These are phyloP conservation scores for Fragaria iinumae DNA, from an alignment of 306 rosid species.

Conservation along the genomic window DNA sequence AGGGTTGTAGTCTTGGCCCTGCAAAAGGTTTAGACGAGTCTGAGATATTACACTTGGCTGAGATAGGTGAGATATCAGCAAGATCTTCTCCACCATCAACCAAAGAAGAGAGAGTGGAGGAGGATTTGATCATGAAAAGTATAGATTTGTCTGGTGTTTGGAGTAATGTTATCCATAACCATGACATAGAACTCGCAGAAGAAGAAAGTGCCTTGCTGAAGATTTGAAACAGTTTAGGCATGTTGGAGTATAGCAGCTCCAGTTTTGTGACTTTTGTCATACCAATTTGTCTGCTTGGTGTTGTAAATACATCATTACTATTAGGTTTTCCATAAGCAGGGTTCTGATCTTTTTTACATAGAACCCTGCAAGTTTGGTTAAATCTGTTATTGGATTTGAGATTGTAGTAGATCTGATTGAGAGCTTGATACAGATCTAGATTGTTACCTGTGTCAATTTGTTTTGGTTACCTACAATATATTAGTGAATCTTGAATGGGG, in stretches of 20 bases:
- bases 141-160: slow-evolving; percentile 34
- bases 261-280: not conserved
- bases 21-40: slow-evolving; percentile 69
- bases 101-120: slow-evolving; percentile 31
- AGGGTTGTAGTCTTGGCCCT: slow-evolving; percentile 61
- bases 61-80: slow-evolving; percentile 42
- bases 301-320: not conserved
- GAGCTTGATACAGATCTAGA: slow-evolving; percentile 16
- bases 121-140: slow-evolving; percentile 32
- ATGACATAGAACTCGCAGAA: slow-evolving; percentile 24
- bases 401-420: slow-evolving; percentile 16
- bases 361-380: slow-evolving; percentile 24
- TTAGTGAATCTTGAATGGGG: not conserved
- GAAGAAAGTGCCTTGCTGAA: slow-evolving; percentile 25
- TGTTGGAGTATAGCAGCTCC: slow-evolving; percentile 28
- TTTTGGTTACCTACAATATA: not conserved
- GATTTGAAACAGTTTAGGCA: not conserved
- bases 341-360: slow-evolving; percentile 22
- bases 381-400: slow-evolving; percentile 17
- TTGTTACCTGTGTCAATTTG: not conserved
- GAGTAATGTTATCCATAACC: slow-evolving; percentile 14
- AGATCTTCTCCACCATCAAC: slow-evolving; percentile 21
- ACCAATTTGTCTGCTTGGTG: not conserved
- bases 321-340: slow-evolving; percentile 28
- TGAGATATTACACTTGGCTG: slow-evolving; percentile 49